Evolutionary conservation across 2,329 filamentous ascomycete genomes (phyloP).

Genomic region (Hymenoscyphus salicellus): DNA sequence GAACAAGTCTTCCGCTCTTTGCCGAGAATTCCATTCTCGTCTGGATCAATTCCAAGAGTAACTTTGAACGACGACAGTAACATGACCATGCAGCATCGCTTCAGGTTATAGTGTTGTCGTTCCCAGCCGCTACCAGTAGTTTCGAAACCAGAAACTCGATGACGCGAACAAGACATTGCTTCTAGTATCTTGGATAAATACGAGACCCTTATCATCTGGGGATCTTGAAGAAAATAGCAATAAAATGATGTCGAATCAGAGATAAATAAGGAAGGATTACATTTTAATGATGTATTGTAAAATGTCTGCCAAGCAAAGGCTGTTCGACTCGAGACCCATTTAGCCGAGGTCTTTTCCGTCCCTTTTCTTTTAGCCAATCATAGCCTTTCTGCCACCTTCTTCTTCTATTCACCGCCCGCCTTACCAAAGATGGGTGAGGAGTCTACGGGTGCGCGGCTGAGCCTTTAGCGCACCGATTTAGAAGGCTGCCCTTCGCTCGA

Average conservation of each 20-base stretch:
- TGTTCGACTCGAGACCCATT: not conserved
- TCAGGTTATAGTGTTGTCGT: not conserved
- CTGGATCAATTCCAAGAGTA: no score
- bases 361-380: constrained; percentile 2
- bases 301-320: not conserved
- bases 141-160: not conserved
- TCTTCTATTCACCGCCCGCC: not conserved
- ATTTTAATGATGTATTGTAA: not conserved
- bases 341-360: not conserved
- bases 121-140: not conserved
- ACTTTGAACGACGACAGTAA: no score
- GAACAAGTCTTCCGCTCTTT: not conserved
- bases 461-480: no score
- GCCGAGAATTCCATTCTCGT: no score
- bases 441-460: not conserved
- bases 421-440: not conserved
- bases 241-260: no score
- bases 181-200: not conserved
- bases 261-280: not conserved
- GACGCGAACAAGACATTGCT: not conserved
- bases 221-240: no score
- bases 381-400: not conserved
- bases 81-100: not conserved
- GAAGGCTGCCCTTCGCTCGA: constrained; percentile 9
- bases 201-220: no score